Evolutionary conservation across 1,284 basidiomycete species (phyloP), one percentile per base, ranked within the genome.

Genomic region (Cutaneotrichosporon cutaneum): DNA sequence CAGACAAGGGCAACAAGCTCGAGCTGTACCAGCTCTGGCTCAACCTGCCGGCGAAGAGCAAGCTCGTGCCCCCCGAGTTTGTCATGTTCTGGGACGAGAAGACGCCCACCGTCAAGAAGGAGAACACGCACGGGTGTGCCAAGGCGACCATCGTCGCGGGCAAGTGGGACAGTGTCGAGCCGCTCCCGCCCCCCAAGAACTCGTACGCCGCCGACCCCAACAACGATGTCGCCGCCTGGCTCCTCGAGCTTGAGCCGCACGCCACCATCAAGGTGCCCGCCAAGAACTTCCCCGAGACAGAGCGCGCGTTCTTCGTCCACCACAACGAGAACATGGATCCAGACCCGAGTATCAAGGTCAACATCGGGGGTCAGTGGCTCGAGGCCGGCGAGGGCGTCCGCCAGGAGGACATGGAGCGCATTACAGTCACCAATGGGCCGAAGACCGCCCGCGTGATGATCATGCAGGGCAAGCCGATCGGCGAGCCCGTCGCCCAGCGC

Each of bases 21-120:
- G 55, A 58, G 18, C 47, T 65, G 55, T 65, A 62, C 55, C 64
- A 65, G 48, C 51, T 65, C 33, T 65, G 64, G 64, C 42, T 65
- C 55, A 65, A 65, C 56, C 60, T 65, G 24, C 64, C 64, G 1
- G 33, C 45, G 22, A 58, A 60, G 52, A 58, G 39, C 42, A 65
- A 65, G 60, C 21, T 51, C 24, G 35, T 32, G 13, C 58, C 60
- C 4, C 58, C 64, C 27, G 58, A 65, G 27, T 65, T 65, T 39
- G 27, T 51, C 32, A 65, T 65, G 64, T 21, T 61, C 22, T 66
- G 64, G 64, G 14, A 35, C 22, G 64, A 66, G 36, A 35, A 58
- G 22, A 36, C 58, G 14, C 64, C 64, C 21, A 22, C 56, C 24
- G 42, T 66, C 32, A 56, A 21, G 44, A 54, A 55, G 33, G 64